These are phyloP conservation scores for Sporisorium iseilematis-ciliati DNA, from an alignment of 1,284 basidiomycete species.

Conservation along the genomic window DNA sequence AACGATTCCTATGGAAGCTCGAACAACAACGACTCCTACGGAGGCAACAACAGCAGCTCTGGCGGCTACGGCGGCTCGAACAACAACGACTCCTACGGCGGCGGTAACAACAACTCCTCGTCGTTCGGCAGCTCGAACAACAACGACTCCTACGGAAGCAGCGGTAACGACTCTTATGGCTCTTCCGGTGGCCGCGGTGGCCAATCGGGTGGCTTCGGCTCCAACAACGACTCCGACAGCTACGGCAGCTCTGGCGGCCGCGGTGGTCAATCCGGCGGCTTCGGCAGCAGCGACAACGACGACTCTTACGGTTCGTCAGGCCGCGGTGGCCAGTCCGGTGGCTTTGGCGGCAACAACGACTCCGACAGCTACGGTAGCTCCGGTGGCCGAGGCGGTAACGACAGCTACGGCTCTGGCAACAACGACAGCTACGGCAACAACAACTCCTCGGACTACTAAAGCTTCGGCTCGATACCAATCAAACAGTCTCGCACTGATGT, in stretches of 20 bases:
- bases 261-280: slow-evolving; percentile 16
- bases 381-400: slow-evolving; percentile 7
- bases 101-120: slow-evolving; percentile 18
- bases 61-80: slow-evolving; percentile 13
- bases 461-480: background rate
- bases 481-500: background rate
- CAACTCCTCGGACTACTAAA: slow-evolving; percentile 33
- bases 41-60: slow-evolving; percentile 25
- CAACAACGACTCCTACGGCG: slow-evolving; percentile 18
- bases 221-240: slow-evolving; percentile 14
- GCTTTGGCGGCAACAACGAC: slow-evolving; percentile 1
- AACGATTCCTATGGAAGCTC: slow-evolving; percentile 15
- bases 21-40: slow-evolving; percentile 17
- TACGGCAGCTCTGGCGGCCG: slow-evolving; percentile 23
- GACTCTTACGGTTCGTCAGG: slow-evolving; percentile 12
- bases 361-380: background rate
- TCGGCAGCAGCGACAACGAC: background rate
- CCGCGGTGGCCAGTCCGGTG: background rate
- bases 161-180: slow-evolving; percentile 27
- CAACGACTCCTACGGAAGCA: slow-evolving; percentile 15
- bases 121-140: slow-evolving; percentile 24
- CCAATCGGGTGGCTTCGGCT: slow-evolving; percentile 4
- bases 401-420: slow-evolving; percentile 17
- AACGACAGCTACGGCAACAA: slow-evolving; percentile 19
- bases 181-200: slow-evolving; percentile 1